Percentiles rank a stretch among this genome's conserved stretches.
Conservation (phyloP, 306 rosid species). For the Prunus armeniaca region DNA sequence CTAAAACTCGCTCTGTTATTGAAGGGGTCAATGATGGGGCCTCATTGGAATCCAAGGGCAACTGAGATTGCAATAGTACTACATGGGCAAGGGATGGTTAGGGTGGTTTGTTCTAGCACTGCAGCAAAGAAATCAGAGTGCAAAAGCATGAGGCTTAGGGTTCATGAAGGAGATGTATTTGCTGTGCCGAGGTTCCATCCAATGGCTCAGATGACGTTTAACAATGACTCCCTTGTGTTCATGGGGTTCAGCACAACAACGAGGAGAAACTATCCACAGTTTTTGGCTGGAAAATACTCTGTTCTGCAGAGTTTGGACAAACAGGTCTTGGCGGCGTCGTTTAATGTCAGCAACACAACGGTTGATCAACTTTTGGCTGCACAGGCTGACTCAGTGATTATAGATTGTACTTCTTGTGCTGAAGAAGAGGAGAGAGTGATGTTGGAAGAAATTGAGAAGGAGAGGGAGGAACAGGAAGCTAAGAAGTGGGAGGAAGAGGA, state of each 20-base stretch:
- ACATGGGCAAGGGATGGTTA: constrained; percentile 72
- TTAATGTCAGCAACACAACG: constrained; percentile 47
- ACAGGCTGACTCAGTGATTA: constrained; percentile 47
- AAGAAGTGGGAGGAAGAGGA: constrained; percentile 13
- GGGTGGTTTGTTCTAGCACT: constrained; percentile 54
- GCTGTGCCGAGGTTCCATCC: constrained; percentile 71
- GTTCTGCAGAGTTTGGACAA: constrained; percentile 49
- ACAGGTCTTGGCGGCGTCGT: constrained; percentile 54
- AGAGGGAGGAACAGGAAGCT: constrained; percentile 27
- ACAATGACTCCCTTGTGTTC: constrained; percentile 60
- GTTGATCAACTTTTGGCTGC: constrained; percentile 46
- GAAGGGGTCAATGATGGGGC: constrained; percentile 90
- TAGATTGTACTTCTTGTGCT: constrained; percentile 72
- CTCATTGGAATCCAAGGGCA: constrained; percentile 87
- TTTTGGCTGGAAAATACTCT: constrained; percentile 64
- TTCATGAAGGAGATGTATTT: constrained; percentile 68
- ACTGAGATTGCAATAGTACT: constrained; percentile 61
- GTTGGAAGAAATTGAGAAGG: constrained; percentile 45
- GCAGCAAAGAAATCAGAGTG: constrained; percentile 27
- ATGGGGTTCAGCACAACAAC: constrained; percentile 74
- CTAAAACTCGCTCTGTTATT: background rate
- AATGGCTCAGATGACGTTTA: constrained; percentile 88
- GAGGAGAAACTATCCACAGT: constrained; percentile 52
- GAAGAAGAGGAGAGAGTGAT: constrained; percentile 69
- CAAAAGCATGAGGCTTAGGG: constrained; percentile 59